Base-by-base conservation (phyloP, 192 early-diverging fungal species). In the Coemansia sp. region DNA sequence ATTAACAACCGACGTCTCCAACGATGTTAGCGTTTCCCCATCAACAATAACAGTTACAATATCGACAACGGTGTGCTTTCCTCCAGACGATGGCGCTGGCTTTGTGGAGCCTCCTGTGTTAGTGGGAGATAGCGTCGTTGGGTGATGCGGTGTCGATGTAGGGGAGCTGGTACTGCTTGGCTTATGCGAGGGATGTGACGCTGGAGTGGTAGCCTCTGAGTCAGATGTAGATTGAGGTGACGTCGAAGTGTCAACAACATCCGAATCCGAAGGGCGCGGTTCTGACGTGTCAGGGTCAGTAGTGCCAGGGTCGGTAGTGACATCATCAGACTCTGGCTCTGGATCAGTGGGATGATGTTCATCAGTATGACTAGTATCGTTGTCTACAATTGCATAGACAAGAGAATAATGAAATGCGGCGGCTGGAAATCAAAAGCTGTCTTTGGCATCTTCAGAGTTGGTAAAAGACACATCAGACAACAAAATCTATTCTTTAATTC, bases 1-100 rank as follows among this genome's bases (percentile, higher is more conserved):
- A 41, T 69, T 67, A 22, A 59, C 26, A 14, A 69, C 63, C 2
- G 54, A 60, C 7, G 76, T 78, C 10, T 63, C 44, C 24, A 71
- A 56, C 0, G 76, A 78, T 9, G 72, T 41, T 31, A 52, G 49
- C 4, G 57, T 52, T 27, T 63, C 38, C 18, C 76, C 70, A 30
- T 68, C 62, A n/a, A 78, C 76, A 21, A 73, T 60, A 19, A 73
- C 76, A 1, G 76, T 78, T 9, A 62, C 58, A 6, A 78, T 53
- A 8, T 63, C 60, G 27, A 78, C 54, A 12, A 78, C 76, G 0
- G 76, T 78, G 25, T 65, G 67, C 16, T 52, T 79, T 30, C 58
- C 60, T 18, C 32, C 32, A 5, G 68, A 26, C 22, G 56, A 32
- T 8, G 58, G 28, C 4, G 25, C 21, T 12, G 21, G 38, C 7